Base-by-base conservation (phyloP, 2,329 filamentous ascomycete genomes). In the Didymellaceae sp. region DNA sequence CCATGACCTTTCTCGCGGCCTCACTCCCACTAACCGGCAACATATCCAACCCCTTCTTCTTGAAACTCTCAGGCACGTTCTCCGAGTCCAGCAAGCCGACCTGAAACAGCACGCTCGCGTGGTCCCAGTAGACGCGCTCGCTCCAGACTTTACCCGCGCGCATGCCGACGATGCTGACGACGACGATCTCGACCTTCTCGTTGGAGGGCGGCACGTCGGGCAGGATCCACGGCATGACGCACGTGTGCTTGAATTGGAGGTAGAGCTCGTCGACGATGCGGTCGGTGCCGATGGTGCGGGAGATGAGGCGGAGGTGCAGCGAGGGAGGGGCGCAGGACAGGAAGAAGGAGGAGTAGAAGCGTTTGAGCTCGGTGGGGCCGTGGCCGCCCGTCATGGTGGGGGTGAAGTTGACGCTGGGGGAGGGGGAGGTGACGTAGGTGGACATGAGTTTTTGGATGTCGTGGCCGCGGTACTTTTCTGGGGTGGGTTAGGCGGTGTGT, bases 81-180 rank as follows among this genome's bases (percentile, higher is more conserved):
- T 74, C 70, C 2, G 81, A 77, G 68, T 85, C 81, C 40, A 86
- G 50, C 51, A 86, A 59, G 0, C 83, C 83, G 0, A 83, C 73
- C 62, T 86, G 83, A 34, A 85, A 79, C 11, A 86, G 65, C 6
- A 86, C 82, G 38, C 76, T 80, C 8, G 83, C 83, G 59, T 86
- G 83, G 58, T 86, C 83, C 83, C 83, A 86, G 62, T 86, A 85
- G 3, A 84, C 69, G 42, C 84, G 77, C 63, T 86, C 83, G 14
- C 78, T 79, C 66, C 78, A 82, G 10, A 85, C 66, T 55, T 78
- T 80, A 0, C 78, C 80, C 0, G 75, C 81, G 11, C 80, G 70
- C 44, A 86, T 72, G 22, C 77, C 78, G 2, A 85, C 82, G 7
- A 86, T 80, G 43, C 75, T 80, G 1, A 86, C 79, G 2, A 86